A percentile compares a stretch with the other conserved stretches of the same genome.
These are phyloP conservation scores for Rhizoclosmatium globosum DNA, from an alignment of 192 early-diverging fungal species.

Conservation along the genomic window DNA sequence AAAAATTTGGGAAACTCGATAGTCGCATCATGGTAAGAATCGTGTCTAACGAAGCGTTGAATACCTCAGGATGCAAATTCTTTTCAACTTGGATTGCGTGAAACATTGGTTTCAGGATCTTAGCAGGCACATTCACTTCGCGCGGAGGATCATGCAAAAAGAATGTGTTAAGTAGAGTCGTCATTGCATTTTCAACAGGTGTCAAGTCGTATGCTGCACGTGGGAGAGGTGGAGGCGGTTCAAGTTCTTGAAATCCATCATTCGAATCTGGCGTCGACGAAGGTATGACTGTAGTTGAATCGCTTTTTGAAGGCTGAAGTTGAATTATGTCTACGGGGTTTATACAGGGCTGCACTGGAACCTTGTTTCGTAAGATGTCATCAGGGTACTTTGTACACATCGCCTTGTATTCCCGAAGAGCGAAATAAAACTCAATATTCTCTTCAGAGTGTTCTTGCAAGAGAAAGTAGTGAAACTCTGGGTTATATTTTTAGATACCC, in stretches of 20 bases:
- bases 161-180: background rate
- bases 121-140: slow-evolving; percentile 39
- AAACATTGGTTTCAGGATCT: slow-evolving; percentile 31
- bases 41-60: slow-evolving; percentile 35
- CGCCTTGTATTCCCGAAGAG: background rate
- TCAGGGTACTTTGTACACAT: background rate
- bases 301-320: background rate
- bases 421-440: slow-evolving; percentile 14
- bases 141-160: background rate
- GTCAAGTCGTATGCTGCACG: background rate
- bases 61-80: slow-evolving; percentile 37
- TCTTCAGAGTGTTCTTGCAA: slow-evolving; percentile 9
- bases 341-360: background rate
- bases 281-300: background rate
- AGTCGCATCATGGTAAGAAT: slow-evolving; percentile 41
- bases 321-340: background rate
- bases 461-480: slow-evolving; percentile 10
- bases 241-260: too few relatives aligned
- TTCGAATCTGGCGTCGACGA: background rate
- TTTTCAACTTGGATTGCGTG: slow-evolving; percentile 12
- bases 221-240: background rate
- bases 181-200: background rate
- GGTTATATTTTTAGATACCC: background rate
- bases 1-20: slow-evolving; percentile 34
- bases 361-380: background rate